Evolutionary conservation across 148 eudicot genomes (phyloP).

Genomic region (Persicaria tinctoria): DNA sequence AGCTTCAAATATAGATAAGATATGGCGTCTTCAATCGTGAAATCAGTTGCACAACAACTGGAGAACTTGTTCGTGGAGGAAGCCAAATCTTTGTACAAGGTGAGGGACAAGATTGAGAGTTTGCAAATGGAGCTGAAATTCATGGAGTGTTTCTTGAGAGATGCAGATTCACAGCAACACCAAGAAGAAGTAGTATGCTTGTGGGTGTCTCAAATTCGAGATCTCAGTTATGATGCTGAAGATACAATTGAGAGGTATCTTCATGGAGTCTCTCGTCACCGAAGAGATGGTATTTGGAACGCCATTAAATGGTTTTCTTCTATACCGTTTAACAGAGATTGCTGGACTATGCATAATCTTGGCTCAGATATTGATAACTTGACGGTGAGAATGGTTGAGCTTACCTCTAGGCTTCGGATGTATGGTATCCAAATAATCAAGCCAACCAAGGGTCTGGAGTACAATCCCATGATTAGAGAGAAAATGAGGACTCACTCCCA

Average conservation of each 20-base stretch:
- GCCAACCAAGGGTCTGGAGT: not conserved
- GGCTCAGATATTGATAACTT: conserved; percentile 2
- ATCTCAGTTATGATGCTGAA: not conserved
- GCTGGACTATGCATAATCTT: not conserved
- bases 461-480: not conserved
- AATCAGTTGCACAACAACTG: not conserved
- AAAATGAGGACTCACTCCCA: not conserved
- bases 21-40: not conserved
- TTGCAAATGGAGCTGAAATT: conserved; percentile 1
- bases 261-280: conserved; percentile 20
- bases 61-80: not conserved
- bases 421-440: not conserved
- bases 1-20: not conserved
- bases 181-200: not conserved
- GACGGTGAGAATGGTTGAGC: not conserved
- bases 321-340: not conserved
- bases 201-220: not conserved
- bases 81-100: conserved; percentile 2
- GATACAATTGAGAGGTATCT: not conserved
- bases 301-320: not conserved
- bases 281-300: not conserved
- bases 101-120: not conserved
- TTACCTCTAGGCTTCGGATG: not conserved
- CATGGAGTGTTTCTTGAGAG: not conserved
- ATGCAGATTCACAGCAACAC: not conserved